Conservation (phyloP, 2,329 filamentous ascomycete genomes). For the Zymoseptoria ardabiliae region DNA sequence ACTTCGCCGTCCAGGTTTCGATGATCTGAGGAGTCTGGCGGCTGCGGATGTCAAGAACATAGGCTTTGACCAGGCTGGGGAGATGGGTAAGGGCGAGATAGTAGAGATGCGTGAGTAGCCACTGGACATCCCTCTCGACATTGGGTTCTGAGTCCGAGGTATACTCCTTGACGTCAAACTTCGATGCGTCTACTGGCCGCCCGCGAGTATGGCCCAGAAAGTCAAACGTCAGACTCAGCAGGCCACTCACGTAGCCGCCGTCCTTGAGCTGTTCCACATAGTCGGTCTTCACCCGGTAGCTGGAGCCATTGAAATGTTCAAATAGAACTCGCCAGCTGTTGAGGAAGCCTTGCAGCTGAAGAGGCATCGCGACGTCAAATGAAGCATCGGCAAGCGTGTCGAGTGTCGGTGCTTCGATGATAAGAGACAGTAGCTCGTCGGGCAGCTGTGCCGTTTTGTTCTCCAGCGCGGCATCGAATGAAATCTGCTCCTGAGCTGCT, state of each 20-base stretch:
- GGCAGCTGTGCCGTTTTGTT: constrained; percentile 68
- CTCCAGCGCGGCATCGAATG: constrained; percentile 66
- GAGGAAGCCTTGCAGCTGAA: constrained; percentile 68
- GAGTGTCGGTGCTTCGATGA: constrained; percentile 69
- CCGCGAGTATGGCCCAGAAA: constrained; percentile 72
- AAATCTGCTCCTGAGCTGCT: constrained; percentile 68
- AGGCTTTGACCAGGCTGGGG: constrained; percentile 70
- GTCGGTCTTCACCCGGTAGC: constrained; percentile 72
- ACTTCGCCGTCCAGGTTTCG: constrained; percentile 77
- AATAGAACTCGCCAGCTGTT: constrained; percentile 87
- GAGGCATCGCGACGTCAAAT: constrained; percentile 59
- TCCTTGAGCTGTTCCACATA: constrained; percentile 75
- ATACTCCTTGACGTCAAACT: constrained; percentile 61
- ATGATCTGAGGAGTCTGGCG: constrained; percentile 71
- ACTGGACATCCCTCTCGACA: constrained; percentile 68
- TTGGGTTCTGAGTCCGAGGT: constrained; percentile 49
- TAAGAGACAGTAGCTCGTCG: constrained; percentile 73
- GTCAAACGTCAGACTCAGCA: constrained; percentile 76
- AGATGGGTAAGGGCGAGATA: constrained; percentile 72
- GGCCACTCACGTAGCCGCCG: constrained; percentile 57
- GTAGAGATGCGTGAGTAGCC: constrained; percentile 78
- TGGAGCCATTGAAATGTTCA: constrained; percentile 58
- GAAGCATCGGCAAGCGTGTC: constrained; percentile 59
- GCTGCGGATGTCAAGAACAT: constrained; percentile 77
- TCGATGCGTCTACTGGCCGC: constrained; percentile 61